Conservation (phyloP, 1,284 basidiomycete species). For the Heterobasidion irregulare region DNA sequence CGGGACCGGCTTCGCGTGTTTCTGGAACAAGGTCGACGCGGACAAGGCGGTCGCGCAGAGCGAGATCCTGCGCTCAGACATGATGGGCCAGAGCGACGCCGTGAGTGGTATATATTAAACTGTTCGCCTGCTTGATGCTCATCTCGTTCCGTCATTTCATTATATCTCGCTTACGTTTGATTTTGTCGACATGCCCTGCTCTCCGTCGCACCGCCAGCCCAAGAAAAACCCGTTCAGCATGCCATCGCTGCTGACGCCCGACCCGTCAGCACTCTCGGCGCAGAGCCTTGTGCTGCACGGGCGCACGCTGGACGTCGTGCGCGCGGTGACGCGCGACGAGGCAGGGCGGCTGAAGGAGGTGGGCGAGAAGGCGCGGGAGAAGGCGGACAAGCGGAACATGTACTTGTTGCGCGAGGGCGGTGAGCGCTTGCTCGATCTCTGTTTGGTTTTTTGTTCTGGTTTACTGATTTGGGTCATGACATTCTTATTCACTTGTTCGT, state of each 20-base stretch:
- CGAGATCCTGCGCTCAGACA: slow-evolving; percentile 63
- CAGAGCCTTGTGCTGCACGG: slow-evolving; percentile 86
- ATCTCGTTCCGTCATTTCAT: not conserved
- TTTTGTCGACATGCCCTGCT: no score
- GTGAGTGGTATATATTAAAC: slow-evolving; percentile 16
- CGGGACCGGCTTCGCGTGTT: slow-evolving; percentile 96
- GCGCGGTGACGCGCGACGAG: slow-evolving; percentile 86
- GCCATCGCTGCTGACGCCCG: slow-evolving; percentile 83
- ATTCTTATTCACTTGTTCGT: not conserved
- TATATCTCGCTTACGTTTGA: no score
- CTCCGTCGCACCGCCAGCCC: slow-evolving; percentile 21
- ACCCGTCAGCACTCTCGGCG: slow-evolving; percentile 84
- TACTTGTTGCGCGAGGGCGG: slow-evolving; percentile 96
- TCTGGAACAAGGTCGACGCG: slow-evolving; percentile 92
- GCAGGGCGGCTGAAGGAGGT: slow-evolving; percentile 85
- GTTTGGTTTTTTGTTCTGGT: no score
- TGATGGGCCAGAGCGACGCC: slow-evolving; percentile 30
- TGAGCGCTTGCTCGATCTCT: slow-evolving; percentile 22
- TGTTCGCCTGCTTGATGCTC: not conserved
- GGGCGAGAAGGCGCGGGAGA: slow-evolving; percentile 77
- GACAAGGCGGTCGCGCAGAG: slow-evolving; percentile 82
- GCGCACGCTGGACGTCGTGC: slow-evolving; percentile 83
- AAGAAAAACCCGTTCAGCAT: slow-evolving; percentile 81
- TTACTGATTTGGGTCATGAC: no score
- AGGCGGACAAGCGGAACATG: slow-evolving; percentile 93